Percentiles rank a stretch among this genome's conserved stretches.
phyloP scores from a whole-genome alignment of 2,329 filamentous ascomycete species.

The Fusarium phyllophilum region DNA sequence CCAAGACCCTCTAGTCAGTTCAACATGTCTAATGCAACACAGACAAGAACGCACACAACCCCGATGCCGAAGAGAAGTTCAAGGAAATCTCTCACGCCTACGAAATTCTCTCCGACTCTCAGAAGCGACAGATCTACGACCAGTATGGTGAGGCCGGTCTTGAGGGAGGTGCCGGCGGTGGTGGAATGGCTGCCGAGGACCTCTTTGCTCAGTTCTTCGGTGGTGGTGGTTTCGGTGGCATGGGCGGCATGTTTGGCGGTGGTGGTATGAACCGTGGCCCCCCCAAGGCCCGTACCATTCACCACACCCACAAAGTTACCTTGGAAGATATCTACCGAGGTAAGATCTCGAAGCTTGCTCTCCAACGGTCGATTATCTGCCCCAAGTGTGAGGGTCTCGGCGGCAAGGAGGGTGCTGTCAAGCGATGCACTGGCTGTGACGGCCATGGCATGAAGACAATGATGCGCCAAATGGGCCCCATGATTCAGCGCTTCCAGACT shows the following conservation, averaged over 20 bases:
- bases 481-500: conserved; percentile 99
- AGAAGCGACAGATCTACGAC: conserved; percentile 94
- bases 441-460: conserved; percentile 99
- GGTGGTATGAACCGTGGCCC: conserved; percentile 77
- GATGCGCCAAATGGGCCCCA: conserved; percentile 99
- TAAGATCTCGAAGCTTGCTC: conserved; percentile 95
- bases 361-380: conserved; percentile 98
- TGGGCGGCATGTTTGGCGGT: conserved; percentile 82
- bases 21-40: conserved; percentile 30
- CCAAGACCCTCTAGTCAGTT: not conserved
- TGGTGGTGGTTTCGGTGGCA: conserved; percentile 65
- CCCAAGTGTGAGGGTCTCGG: conserved; percentile 92
- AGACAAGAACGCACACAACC: conserved; percentile 98
- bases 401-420: conserved; percentile 97
- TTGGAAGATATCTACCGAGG: conserved; percentile 98
- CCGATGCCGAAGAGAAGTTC: conserved; percentile 95
- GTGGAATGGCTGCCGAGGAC: conserved; percentile 95
- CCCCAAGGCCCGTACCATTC: conserved; percentile 90
- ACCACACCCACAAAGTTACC: conserved; percentile 98
- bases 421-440: conserved; percentile 89
- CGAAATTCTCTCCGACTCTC: conserved; percentile 89
- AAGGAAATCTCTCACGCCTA: conserved; percentile 97
- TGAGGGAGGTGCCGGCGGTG: conserved; percentile 82
- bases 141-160: conserved; percentile 98
- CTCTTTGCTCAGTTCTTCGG: conserved; percentile 97